phyloP scores from a whole-genome alignment of 2,329 filamentous ascomycete genomes.

The Dactylella cylindrospora region DNA sequence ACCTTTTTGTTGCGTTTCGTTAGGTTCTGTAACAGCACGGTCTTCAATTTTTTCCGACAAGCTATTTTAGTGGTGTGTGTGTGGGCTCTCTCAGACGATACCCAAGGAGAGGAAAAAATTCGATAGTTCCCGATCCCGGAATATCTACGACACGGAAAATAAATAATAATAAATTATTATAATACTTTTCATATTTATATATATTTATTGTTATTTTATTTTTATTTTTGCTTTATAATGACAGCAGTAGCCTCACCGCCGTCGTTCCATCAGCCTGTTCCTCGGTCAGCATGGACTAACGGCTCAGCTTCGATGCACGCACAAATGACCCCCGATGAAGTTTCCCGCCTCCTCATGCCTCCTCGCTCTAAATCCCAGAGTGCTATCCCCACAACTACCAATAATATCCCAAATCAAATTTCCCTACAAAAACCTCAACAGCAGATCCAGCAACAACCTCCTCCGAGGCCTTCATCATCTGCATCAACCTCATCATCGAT shows the following conservation, averaged over 20 bases:
- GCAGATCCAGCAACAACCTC: slow-evolving; percentile 55
- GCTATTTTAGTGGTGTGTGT: too few species aligned
- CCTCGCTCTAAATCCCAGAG: slow-evolving; percentile 92
- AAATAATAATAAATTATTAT: too few species aligned
- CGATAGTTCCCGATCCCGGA: too few species aligned
- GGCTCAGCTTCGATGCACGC: slow-evolving; percentile 28
- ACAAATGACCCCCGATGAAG: slow-evolving; percentile 75
- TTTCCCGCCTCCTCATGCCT: slow-evolving; percentile 83
- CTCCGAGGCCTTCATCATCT: slow-evolving; percentile 31
- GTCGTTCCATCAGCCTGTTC: slow-evolving; percentile 41
- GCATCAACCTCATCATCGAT: slow-evolving; percentile 50
- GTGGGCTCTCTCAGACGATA: too few species aligned
- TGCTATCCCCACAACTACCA: slow-evolving; percentile 65
- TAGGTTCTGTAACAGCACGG: too few species aligned
- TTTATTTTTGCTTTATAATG: slow-evolving; percentile 16
- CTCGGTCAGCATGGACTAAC: slow-evolving; percentile 43
- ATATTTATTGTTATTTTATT: background rate
- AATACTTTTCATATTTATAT: too few species aligned
- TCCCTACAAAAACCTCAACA: slow-evolving; percentile 53
- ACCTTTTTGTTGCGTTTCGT: too few species aligned
- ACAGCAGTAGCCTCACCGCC: slow-evolving; percentile 45
- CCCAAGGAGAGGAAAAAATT: too few species aligned
- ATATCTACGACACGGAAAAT: too few species aligned
- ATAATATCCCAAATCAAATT: slow-evolving; percentile 60
- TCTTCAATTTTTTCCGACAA: too few species aligned